Conservation (phyloP, 2,329 filamentous ascomycete genomes). For the Neoascochyta sp. region DNA sequence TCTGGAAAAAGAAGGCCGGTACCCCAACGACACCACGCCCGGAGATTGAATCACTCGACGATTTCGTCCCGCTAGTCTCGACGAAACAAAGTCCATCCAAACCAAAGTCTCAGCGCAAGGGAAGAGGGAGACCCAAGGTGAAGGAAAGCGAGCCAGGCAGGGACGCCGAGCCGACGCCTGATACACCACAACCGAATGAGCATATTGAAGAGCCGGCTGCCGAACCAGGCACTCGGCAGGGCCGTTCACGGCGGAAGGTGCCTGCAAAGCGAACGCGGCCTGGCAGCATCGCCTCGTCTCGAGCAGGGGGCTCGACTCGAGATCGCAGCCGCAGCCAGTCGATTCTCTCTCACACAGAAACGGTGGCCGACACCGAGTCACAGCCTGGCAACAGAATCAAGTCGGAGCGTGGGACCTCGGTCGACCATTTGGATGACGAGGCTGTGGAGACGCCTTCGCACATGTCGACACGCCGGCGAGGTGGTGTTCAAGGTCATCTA, state of each 20-base stretch:
- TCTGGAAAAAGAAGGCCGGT: constrained; percentile 25
- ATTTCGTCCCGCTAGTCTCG: constrained; percentile 15
- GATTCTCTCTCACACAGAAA: constrained; percentile 46
- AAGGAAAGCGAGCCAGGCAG: constrained; percentile 22
- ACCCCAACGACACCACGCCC: constrained; percentile 21
- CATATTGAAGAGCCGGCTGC: constrained; percentile 18
- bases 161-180: constrained; percentile 11
- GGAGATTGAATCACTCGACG: constrained; percentile 26
- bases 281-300: constrained; percentile 47
- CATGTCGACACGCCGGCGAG: constrained; percentile 31
- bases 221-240: constrained; percentile 28
- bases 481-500: constrained; percentile 20
- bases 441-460: constrained; percentile 25
- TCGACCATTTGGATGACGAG: constrained; percentile 41
- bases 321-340: constrained; percentile 49
- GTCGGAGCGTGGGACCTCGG: constrained; percentile 46
- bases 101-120: constrained; percentile 21
- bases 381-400: constrained; percentile 43
- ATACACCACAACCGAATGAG: constrained; percentile 11
- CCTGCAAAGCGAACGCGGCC: constrained; percentile 28
- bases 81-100: constrained; percentile 20
- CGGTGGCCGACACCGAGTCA: constrained; percentile 41
- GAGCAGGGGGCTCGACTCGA: constrained; percentile 43
- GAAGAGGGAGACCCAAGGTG: constrained; percentile 22
- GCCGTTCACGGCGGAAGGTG: constrained; percentile 30